These are phyloP conservation scores for Senecio squalidus DNA, from an alignment of 140 eudicot species.

Conservation along the genomic window DNA sequence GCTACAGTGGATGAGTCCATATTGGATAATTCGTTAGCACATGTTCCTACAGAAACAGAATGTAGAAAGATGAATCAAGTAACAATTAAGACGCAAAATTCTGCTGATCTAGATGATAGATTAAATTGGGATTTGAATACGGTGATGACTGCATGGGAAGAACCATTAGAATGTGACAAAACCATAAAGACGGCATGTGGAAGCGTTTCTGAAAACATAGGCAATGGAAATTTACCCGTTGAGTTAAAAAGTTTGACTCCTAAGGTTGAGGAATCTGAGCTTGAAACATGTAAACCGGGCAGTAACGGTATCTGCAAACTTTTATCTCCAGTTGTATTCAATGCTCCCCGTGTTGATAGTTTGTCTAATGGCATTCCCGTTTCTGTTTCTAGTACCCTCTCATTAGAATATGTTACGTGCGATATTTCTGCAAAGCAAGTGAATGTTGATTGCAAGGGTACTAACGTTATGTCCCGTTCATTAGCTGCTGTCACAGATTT, in stretches of 20 bases:
- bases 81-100: conserved; percentile 10
- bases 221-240: not conserved
- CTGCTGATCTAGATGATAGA: conserved; percentile 21
- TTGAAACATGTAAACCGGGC: conserved; percentile 13
- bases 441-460: not conserved
- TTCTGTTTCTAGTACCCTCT: conserved; percentile 10
- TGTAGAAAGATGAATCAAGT: conserved; percentile 16
- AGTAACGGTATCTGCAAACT: not conserved
- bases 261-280: conserved; percentile 4
- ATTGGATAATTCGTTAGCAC: conserved; percentile 1
- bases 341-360: not conserved
- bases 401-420: conserved; percentile 7
- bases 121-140: conserved; percentile 47
- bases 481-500: not conserved
- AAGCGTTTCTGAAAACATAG: conserved; percentile 8
- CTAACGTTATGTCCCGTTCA: not conserved
- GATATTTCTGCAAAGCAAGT: not conserved
- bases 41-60: not conserved
- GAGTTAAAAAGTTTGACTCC: conserved; percentile 15
- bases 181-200: not conserved
- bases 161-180: conserved; percentile 18
- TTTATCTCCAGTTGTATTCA: conserved; percentile 6
- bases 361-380: not conserved
- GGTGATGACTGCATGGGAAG: conserved; percentile 42
- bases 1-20: conserved; percentile 7